These are phyloP conservation scores for Teunomyces tritomae DNA, from an alignment of 805 yeast species.

Conservation along the genomic window DNA sequence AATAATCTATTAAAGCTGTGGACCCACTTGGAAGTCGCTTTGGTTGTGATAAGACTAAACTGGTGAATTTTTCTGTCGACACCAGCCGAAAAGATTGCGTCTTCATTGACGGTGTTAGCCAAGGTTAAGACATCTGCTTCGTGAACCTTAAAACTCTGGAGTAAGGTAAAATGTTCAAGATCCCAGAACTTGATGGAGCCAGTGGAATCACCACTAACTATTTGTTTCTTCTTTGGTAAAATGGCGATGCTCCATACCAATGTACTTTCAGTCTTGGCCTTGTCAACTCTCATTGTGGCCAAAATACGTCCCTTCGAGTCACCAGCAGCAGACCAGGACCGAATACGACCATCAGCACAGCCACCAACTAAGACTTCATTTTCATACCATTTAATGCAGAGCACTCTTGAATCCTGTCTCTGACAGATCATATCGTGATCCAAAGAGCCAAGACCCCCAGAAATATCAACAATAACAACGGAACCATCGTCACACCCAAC, in stretches of 20 bases:
- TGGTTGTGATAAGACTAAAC: constrained; percentile 47
- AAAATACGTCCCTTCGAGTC: constrained; percentile 62
- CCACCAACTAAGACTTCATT: constrained; percentile 78
- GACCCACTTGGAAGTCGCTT: constrained; percentile 59
- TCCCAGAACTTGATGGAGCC: constrained; percentile 96
- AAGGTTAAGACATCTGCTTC: constrained; percentile 88
- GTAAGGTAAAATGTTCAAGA: constrained; percentile 65
- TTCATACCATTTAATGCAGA: constrained; percentile 74
- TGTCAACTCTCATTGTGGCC: constrained; percentile 89
- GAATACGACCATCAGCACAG: constrained; percentile 89
- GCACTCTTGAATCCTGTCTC: constrained; percentile 78
- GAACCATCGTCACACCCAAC: constrained; percentile 96
- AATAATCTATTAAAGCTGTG: constrained; percentile 71
- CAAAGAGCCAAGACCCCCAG: constrained; percentile 80
- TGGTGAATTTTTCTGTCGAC: constrained; percentile 88
- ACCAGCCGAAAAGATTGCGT: constrained; percentile 80
- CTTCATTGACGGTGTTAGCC: constrained; percentile 56
- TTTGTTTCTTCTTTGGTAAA: constrained; percentile 61
- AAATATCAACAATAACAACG: constrained; percentile 77
- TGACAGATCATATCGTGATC: constrained; percentile 76
- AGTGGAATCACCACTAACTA: constrained; percentile 96
- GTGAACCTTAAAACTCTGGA: constrained; percentile 79
- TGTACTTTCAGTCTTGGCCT: constrained; percentile 79
- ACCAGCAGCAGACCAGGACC: constrained; percentile 68
- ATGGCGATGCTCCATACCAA: constrained; percentile 84